These are phyloP conservation scores for Linnemannia schmuckeri DNA, from an alignment of 192 early-diverging fungal genomes.

Conservation along the genomic window DNA sequence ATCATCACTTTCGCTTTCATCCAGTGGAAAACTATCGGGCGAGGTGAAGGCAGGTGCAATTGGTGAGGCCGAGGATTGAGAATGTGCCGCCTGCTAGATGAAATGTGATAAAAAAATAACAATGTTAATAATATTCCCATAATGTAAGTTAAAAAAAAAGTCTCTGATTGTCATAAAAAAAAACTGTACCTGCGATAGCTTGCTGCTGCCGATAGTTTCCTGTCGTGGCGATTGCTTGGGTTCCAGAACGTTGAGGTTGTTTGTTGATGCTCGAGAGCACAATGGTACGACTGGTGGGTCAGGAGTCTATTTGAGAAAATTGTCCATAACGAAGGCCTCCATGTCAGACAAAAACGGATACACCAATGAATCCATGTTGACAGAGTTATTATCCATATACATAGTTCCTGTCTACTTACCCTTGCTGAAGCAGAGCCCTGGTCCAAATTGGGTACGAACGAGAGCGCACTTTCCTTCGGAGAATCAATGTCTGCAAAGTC, in stretches of 20 bases:
- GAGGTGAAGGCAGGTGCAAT: constrained; percentile 16
- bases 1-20: constrained; percentile 22
- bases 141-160: background rate
- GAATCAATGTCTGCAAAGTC: constrained; percentile 25
- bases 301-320: background rate
- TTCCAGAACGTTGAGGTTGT: background rate
- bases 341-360: background rate
- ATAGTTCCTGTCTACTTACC: background rate
- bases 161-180: background rate
- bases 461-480: background rate
- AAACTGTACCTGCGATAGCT: background rate
- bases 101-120: background rate
- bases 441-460: constrained; percentile 5
- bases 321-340: background rate
- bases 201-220: background rate
- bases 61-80: constrained; percentile 21
- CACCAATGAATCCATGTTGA: background rate
- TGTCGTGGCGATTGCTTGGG: background rate
- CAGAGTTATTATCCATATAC: background rate
- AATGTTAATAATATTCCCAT: background rate
- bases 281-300: background rate
- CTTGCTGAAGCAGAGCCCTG: background rate
- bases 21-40: background rate
- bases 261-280: background rate
- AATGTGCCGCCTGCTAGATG: background rate